Evolutionary conservation across 2,329 filamentous ascomycete genomes (phyloP), one percentile per base, ranked within the genome.

Genomic region (Neocatenulostroma microsporum): DNA sequence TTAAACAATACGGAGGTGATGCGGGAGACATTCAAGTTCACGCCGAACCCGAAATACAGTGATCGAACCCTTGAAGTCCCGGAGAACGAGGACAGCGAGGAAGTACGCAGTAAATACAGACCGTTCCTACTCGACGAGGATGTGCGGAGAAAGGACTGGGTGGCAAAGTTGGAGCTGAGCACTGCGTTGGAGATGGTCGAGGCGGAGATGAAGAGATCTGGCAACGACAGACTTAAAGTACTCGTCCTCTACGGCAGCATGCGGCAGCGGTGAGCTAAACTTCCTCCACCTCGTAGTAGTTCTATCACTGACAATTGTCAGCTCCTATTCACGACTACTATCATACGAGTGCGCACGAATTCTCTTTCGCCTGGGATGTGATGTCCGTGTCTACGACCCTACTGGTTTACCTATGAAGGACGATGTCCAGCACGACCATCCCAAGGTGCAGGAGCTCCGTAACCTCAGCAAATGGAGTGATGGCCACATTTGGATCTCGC

Each of bases 401-500:
- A 55, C 60, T 1, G 70, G 66, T 1, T 58, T 82, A 0, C 78
- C 78, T 0, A 63, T 79, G n/a, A 79, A 79, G 46, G 78, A 82
- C 46, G 75, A 78, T 40, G 62, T 66, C 2, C 68, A 74, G n/a
- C 68, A 73, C 39, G 53, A 50, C 3, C 76, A 82, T 45, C 60
- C 66, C 0, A 78, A 78, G 42, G 77, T 82, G 0, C 73, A 76
- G 45, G 78, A 82, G 50, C 63, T 82, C 5, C 67, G 78, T 3
- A 64, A 70, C 6, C 63, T 82, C 1, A 77, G 72, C 44, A 61
- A 56, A 9, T 83, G 78, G 78, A 78, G 73, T 36, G 76, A 82
- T 48, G 78, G 76, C 0, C 78, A 82, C 48, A 48, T 82, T 12
- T 82, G 78, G 78, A 61, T 78, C 8, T 74, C 70, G 7, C 77